phyloP scores from a whole-genome alignment of 345 rosid genomes.

The Syzygium oleosum region DNA sequence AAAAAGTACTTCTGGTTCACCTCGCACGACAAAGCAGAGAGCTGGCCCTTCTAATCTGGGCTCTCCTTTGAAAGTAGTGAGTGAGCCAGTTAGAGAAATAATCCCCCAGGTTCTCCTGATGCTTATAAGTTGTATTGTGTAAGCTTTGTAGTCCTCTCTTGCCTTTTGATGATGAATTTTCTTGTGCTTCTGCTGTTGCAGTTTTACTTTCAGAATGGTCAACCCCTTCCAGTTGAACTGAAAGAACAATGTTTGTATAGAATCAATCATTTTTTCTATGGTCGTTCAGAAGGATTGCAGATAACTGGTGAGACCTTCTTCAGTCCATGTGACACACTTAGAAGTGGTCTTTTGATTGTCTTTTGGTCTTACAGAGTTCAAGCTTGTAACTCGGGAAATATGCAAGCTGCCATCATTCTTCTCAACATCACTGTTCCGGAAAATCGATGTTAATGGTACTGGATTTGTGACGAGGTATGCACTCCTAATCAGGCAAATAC shows the following conservation, averaged over 20 bases:
- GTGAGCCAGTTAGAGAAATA: constrained; percentile 68
- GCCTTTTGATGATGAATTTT: background rate
- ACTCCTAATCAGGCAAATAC: background rate
- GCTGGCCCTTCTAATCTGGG: constrained; percentile 77
- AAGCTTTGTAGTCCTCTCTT: background rate
- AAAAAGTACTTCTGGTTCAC: constrained; percentile 79
- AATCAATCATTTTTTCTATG: constrained; percentile 64
- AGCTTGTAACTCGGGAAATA: constrained; percentile 68
- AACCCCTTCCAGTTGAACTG: constrained; percentile 71
- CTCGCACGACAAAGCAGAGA: constrained; percentile 73
- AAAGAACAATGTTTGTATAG: constrained; percentile 66
- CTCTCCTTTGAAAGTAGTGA: constrained; percentile 76
- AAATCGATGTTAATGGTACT: constrained; percentile 56
- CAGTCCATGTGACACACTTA: background rate
- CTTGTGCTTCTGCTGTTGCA: constrained; percentile 16
- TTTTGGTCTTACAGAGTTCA: constrained; percentile 34
- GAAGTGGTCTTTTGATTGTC: background rate
- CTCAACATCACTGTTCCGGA: constrained; percentile 60
- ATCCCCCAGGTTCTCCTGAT: constrained; percentile 79
- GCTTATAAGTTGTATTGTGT: background rate
- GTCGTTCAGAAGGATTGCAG: constrained; percentile 63
- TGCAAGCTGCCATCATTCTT: constrained; percentile 93
- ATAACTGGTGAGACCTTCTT: constrained; percentile 40
- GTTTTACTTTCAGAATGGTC: constrained; percentile 95
- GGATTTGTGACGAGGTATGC: constrained; percentile 69